Base-by-base conservation (phyloP, 768 basidiomycete genomes). In the Termitomyces sp. region DNA sequence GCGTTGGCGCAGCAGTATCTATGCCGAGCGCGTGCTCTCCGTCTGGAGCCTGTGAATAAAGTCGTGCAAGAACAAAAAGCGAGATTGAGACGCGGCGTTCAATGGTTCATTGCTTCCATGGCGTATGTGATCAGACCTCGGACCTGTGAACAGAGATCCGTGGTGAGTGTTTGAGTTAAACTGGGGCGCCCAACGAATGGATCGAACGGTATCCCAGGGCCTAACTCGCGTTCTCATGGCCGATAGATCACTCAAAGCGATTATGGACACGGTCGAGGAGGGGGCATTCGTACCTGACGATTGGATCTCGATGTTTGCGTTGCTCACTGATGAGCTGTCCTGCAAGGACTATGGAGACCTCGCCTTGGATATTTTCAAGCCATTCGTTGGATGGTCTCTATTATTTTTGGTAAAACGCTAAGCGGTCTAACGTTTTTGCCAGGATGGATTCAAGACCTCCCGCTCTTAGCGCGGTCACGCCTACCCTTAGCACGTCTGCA, bases 241-340 rank as follows among this genome's bases (percentile, higher is more conserved):
- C 16, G 52, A 58, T 10, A 10, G n/a, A 9, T 54, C 58, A 14
- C 51, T 58, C 18, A 4, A 26, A 18, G 52, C 52, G 16, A 42
- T 58, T 6, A 54, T 48, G 52, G 46, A 58, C 45, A 58, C 52
- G 28, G 30, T 49, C 5, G 52, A 54, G 46, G 16, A 38, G 10
- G 46, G 20, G 5, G 10, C 12, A 9, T 58, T 58, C 22, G 33
- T 42, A 30, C 58, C 52, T 26, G 58, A 53, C 14, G 58, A 58
- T 20, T 54, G 52, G 58, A 26, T 53, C 16, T 42, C 20, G 22
- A 58, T 54, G 58, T 58, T 58, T 26, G 58, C 46, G n/a, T 18
- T 58, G 14, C 36, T 58, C 43, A 32, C 35, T 22, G 49, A 50
- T 6, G 40, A 51, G 38, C 8, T 58, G 35, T 22, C 50, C 13